These are phyloP conservation scores for Toxicodendron radicans DNA, from an alignment of 345 rosid species.

Conservation along the genomic window DNA sequence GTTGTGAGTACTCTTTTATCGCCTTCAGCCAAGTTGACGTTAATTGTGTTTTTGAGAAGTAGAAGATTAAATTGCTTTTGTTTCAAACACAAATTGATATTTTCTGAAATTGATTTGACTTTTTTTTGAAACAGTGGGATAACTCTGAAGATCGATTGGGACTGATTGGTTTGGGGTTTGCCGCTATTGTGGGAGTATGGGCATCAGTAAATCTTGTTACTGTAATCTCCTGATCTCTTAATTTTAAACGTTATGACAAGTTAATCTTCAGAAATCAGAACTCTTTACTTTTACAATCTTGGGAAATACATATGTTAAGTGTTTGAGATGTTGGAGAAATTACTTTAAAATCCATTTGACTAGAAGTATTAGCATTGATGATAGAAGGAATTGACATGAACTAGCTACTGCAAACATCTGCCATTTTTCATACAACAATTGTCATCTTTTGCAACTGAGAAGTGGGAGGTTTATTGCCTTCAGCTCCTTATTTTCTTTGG, in stretches of 20 bases:
- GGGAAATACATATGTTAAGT: background rate
- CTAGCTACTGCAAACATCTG: background rate
- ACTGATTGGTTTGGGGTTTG: constrained; percentile 75
- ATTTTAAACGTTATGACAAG: constrained; percentile 7
- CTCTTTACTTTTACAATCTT: background rate
- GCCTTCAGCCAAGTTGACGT: background rate
- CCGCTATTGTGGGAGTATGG: constrained; percentile 71
- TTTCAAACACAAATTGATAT: background rate
- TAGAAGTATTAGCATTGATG: background rate
- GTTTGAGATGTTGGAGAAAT: background rate
- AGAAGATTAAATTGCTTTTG: constrained; percentile 11
- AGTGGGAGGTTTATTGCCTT: background rate
- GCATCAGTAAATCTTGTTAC: constrained; percentile 64
- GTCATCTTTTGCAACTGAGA: background rate
- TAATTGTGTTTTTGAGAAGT: background rate
- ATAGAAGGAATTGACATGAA: background rate
- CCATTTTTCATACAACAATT: constrained; percentile 1
- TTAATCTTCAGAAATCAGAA: constrained; percentile 20
- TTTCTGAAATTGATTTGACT: constrained; percentile 12
- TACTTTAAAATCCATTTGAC: background rate
- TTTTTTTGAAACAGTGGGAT: constrained; percentile 58
- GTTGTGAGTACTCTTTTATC: constrained; percentile 47
- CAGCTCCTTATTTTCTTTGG: background rate
- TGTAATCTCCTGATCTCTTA: constrained; percentile 36
- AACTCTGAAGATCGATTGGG: constrained; percentile 77